Conservation (phyloP, 2,329 filamentous ascomycete species). For the Nothophoma quercina region DNA sequence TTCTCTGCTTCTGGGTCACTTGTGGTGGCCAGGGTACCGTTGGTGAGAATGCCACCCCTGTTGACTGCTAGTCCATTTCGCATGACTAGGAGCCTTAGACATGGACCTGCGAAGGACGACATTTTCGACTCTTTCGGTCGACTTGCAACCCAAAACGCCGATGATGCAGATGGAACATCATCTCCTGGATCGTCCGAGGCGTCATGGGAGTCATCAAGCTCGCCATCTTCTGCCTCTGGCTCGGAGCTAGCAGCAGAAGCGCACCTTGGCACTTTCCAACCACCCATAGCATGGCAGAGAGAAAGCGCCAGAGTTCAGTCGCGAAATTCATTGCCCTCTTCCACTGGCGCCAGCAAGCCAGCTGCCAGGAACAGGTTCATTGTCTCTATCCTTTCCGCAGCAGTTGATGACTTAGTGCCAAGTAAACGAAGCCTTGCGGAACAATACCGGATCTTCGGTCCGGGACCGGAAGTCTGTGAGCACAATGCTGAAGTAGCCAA, state of each 20-base stretch:
- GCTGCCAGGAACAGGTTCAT: constrained; percentile 67
- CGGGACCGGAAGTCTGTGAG: constrained; percentile 79
- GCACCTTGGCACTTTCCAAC: constrained; percentile 55
- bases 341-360: constrained; percentile 34
- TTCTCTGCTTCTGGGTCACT: constrained; percentile 66
- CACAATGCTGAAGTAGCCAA: constrained; percentile 83
- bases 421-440: constrained; percentile 78
- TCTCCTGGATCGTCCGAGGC: constrained; percentile 39
- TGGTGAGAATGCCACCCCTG: constrained; percentile 47
- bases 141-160: constrained; percentile 28
- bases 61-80: constrained; percentile 34
- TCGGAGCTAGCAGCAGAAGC: constrained; percentile 51
- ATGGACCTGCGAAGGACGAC: constrained; percentile 51
- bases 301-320: constrained; percentile 63
- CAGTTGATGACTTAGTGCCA: constrained; percentile 72
- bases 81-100: constrained; percentile 36
- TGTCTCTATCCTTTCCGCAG: constrained; percentile 71
- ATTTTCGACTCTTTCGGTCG: constrained; percentile 71
- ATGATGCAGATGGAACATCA: constrained; percentile 34
- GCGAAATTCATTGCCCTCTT: constrained; percentile 54
- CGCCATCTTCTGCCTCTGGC: constrained; percentile 47
- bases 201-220: constrained; percentile 49
- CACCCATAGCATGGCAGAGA: constrained; percentile 61
- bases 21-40: constrained; percentile 56
- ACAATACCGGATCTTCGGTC: constrained; percentile 84